Base-by-base conservation (phyloP, 768 basidiomycete genomes). In the Suillus ampliporus region DNA sequence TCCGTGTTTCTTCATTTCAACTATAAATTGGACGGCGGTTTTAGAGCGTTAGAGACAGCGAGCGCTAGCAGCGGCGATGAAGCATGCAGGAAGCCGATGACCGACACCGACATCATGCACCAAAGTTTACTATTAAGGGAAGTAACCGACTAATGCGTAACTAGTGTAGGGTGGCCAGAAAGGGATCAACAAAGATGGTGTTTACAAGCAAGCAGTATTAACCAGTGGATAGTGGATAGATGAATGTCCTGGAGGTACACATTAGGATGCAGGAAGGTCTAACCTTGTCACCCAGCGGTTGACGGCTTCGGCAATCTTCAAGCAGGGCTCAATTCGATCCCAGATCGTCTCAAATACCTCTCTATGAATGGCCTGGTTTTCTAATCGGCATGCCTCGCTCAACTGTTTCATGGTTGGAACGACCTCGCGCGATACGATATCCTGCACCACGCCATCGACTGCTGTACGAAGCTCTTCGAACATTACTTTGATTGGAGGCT, bases 81-180 rank as follows among this genome's bases (percentile, higher is more conserved):
- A 37, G 23, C 9, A 54, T 54, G 8, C 53, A 38, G 19, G 6
- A 43, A 43, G 19, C 28, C 50, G 50, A 28, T 38, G 53, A 17
- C 51, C 34, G 34, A 53, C 34, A 21, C 37, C 23, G 14, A 38
- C 37, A 31, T 26, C 31, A 35, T 52, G 31, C 38, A 23, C 23
- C 23, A 3, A 37, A 26, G 26, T 56, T 56, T 56, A 40, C 54
- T 26, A 56, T 56, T 56, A 56, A 40, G 38, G 54, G 54, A 56
- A 56, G 37, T 56, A 2, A 26, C 38, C 26, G 54, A 48, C 11
- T 21, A 53, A 21, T 23, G 34, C 5, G 35, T 37, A 17, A 50
- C 48, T 51, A 51, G 21, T 15, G 51, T 54, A 54, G 35, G 37
- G 9, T 54, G 35, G 23, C 14, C 14, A 38, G 26, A 17, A 31